Base-by-base conservation (phyloP, 169 alveolate genomes). In the Plasmodium fragile region DNA sequence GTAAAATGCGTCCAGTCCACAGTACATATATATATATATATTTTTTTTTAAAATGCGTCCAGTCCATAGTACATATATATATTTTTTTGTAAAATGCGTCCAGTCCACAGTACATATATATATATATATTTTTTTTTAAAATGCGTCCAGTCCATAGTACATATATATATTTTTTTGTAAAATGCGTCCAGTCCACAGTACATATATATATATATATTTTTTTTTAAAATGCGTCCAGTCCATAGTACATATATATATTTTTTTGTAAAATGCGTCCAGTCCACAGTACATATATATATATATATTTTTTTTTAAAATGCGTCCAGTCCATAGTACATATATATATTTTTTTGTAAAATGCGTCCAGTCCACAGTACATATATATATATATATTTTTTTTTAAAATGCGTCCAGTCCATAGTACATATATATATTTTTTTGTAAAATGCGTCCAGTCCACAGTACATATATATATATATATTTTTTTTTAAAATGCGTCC, bases 81-180 rank as follows among this genome's bases (percentile, higher is more conserved):
- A n/a, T 79, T 49, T 55, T 28, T 28, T 84, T 32, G 32, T 72
- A 0, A 11, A 49, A 49, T 49, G 59, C 59, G 59, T 49, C 18
- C n/a, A n/a, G n/a, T n/a, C n/a, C 59, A 49, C 18, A 49, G 45
- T 39, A 39, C 45, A 39, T 8, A 39, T 39, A 39, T 39, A 13
- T 49, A 2, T n/a, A n/a, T n/a, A n/a, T n/a, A n/a, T 30, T 30
- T 65, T 65, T 32, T 72, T 75, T 84, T 84, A 30, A 30, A 72
- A 36, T 34, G 30, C 43, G 43, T 71, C 43, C 39, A 34, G 52
- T 39, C 6, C 18, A 39, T 34, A 43, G 53, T 43, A 43, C 3
- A 43, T 10, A 75, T n/a, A n/a, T n/a, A 22, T 10, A n/a, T 79
- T 49, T 55, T 28, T 28, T 84, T 32, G 32, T 72, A 0, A 11